Evolutionary conservation across 2,329 filamentous ascomycete species (phyloP), one percentile per base, ranked within the genome.

Genomic region (Aspergillus aculeatinus): DNA sequence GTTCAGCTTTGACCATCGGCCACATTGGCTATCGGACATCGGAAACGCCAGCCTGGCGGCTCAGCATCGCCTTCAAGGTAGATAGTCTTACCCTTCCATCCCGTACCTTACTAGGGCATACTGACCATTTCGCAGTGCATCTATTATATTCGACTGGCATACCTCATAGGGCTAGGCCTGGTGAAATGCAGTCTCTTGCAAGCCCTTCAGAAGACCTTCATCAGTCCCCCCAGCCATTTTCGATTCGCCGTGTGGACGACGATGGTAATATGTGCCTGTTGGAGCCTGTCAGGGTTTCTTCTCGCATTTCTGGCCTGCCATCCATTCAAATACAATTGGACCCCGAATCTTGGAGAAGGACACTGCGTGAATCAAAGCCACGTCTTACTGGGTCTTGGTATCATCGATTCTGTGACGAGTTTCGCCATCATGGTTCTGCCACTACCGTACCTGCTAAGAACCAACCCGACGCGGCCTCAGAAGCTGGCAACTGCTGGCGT

Each of bases 251-350:
- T 54, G 27, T 19, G 48, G 35, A n/a, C 44, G 4, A 39, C 47
- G 4, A 51, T 55, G 29, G 48, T 31, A 16, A 23, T 55, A 23
- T 59, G 58, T 51, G 19, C 35, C 10, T 52, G 7, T 19, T 59
- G 58, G 58, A 48, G 52, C 27, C 48, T 54, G 14, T 35, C 47
- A 47, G 52, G 51, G 10, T 27, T 47, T 49, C 48, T 59, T 16
- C 14, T 54, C 9, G 52, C 25, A 12, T 49, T 59, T 11, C 21
- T 54, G 16, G 21, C 29, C 48, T 59, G 58, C 31, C 58, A 44
- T 11, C 58, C 58, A 19, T 25, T 59, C 14, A 19, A 42, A 19
- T 59, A 59, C 48, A 42, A 59, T 31, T 59, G 58, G 58, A 55
- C 33, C n/a, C n/a, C 51, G 29, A 9, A 55, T 11, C 53, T 14